Evolutionary conservation across 352 stramenopile genomes (phyloP), one percentile per base, ranked within the genome.

Genomic region (Globisporangium recalcitrans): DNA sequence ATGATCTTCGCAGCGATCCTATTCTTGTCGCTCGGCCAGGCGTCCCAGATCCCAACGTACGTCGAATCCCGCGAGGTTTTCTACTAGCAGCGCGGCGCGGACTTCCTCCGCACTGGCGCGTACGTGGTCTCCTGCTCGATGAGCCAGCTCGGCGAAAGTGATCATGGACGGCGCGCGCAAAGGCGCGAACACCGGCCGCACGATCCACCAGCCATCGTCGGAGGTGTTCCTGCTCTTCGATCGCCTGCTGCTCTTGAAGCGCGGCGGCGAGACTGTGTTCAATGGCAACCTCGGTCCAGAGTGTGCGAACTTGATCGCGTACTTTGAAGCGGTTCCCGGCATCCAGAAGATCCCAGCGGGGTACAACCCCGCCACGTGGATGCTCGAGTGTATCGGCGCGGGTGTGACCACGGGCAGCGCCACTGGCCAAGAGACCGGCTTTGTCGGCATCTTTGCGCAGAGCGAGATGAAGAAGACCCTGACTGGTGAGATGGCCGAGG

Each of bases 161-260:
- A 69, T 68, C 46, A 60, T 67, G 52, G 22, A 44, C 2, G 58
- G 55, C 16, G 31, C 26, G 9, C 49, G 49, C 49, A 56, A 56
- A 52, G 69, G 40, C 42, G 63, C 32, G 8, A 32, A 36, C 27
- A 42, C 16, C 9, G 59, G 51, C 58, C 71, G 51, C 21, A 68
- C 27, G 51, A 73, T 34, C 52, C 36, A 49, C 42, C 42, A 49
- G n/a, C 42, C 42, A 49, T 49, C 42, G 42, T 49, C 42, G 3
- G 47, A 53, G 7, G 47, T 42, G 6, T 72, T 60, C 72, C 19
- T 61, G 16, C 55, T 66, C 32, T 96, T 97, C 67, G 87, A 97
- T 68, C 73, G 75, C 40, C 36, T 96, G 11, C 70, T 97, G 54
- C 62, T 97, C 11, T 71, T 97, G 32, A 75, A 89, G 52, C 69